Evolutionary conservation across 179 eudicot genomes (phyloP), one percentile per base, ranked within the genome.

Genomic region (Drosera spatulata): DNA sequence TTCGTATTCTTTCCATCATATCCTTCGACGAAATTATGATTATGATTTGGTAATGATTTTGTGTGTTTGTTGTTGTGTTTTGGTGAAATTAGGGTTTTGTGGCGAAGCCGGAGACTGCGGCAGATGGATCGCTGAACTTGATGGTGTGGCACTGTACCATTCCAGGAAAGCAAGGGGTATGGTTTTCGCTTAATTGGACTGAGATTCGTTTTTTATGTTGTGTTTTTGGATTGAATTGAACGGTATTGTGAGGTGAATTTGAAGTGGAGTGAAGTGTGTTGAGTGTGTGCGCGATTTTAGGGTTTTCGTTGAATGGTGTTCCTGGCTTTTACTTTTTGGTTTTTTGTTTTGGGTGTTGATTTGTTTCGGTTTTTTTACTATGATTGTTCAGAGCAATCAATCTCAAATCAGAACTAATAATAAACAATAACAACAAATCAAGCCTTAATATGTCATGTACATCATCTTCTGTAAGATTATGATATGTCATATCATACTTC

Each of bases 131-230:
- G 4, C 65, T 72, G 8, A 75, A 79, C 64, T 50, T 79, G 33
- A 22, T 22, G 33, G 33, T 22, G 33, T 22, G 33, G 33, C 33
- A 22, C 33, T 22, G 33, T 22, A 51, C 71, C n/a, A 79, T 79
- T 53, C 83, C 83, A 64, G 83, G 83, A 39, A 72, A 72, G 43
- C 10, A 72, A 5, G 74, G 72, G 60, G 82, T 78, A 62, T 47
- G 73, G 56, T 10, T 56, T 59, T 62, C 41, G 4, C 53, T 45
- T 45, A 14, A 60, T 33, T 33, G 9, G 39, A 61, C 10, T 9
- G 45, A 15, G 22, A 13, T 39, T 13, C 6, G 22, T 22, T 38
- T 4, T 59, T n/a, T 13, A 13, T 42, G 39, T 44, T 14, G 2
- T 2, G 48, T 11, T 46, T 43, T 58, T 42, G 2, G 10, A n/a